phyloP scores from a whole-genome alignment of 2,329 filamentous ascomycete genomes.

The Bipolaris bicolor region DNA sequence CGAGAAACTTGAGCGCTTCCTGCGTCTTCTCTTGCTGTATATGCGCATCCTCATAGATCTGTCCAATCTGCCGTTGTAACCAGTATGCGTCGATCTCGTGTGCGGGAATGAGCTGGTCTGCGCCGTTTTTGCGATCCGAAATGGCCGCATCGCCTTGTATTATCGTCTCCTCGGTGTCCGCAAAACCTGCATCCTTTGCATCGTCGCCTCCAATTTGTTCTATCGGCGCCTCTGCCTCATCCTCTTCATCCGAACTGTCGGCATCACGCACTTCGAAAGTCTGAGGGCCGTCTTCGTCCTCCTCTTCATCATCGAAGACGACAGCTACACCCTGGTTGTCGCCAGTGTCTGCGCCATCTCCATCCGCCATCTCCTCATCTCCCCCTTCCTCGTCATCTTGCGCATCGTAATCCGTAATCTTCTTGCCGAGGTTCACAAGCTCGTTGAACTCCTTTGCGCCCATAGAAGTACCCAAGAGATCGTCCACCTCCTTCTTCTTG shows the following conservation, averaged over 20 bases:
- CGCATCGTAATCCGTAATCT: constrained; percentile 97
- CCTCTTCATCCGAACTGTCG: constrained; percentile 79
- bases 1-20: constrained; percentile 80
- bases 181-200: constrained; percentile 58
- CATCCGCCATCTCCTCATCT: constrained; percentile 66
- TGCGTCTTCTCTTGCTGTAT: constrained; percentile 91
- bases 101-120: constrained; percentile 70
- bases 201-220: constrained; percentile 62
- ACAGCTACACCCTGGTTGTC: constrained; percentile 96
- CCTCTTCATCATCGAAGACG: constrained; percentile 91
- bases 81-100: constrained; percentile 97
- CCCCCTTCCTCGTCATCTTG: constrained; percentile 90
- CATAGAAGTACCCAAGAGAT: constrained; percentile 83
- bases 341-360: constrained; percentile 73
- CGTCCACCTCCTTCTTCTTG: constrained; percentile 97
- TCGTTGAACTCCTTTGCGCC: constrained; percentile 94
- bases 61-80: constrained; percentile 90
- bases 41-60: constrained; percentile 88
- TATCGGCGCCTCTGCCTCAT: constrained; percentile 67
- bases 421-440: constrained; percentile 93
- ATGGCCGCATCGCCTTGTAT: constrained; percentile 71
- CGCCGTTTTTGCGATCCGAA: constrained; percentile 50
- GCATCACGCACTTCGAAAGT: constrained; percentile 85
- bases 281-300: constrained; percentile 74
- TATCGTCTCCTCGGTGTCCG: constrained; percentile 76